phyloP scores from a whole-genome alignment of 2,329 filamentous ascomycete species.

The Tolypocladium cylindrosporum region DNA sequence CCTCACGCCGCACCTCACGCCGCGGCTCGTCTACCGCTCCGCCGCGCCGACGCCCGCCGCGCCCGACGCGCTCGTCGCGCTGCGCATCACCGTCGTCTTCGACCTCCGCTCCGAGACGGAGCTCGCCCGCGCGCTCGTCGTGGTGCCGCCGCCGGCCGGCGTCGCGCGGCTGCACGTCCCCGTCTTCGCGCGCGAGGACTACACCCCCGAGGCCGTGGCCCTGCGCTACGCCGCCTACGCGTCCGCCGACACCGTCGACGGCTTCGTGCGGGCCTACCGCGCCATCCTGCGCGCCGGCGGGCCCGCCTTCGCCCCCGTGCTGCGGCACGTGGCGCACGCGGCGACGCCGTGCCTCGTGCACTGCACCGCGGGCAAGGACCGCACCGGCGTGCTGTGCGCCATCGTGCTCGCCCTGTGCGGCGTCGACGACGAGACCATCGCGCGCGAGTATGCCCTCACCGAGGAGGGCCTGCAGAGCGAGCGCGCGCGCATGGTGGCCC shows the following conservation, averaged over 20 bases:
- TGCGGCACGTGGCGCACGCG: constrained; percentile 39
- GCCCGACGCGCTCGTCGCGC: constrained; percentile 34
- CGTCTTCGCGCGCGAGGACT: constrained; percentile 53
- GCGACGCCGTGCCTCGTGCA: constrained; percentile 51
- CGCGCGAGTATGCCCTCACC: constrained; percentile 59
- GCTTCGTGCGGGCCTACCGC: constrained; percentile 54
- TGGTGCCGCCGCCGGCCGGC: constrained; percentile 1
- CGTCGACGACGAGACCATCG: constrained; percentile 48
- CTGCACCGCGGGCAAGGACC: constrained; percentile 69
- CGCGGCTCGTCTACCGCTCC: constrained; percentile 54
- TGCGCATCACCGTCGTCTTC: constrained; percentile 56
- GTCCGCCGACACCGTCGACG: constrained; percentile 34
- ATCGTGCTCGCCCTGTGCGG: constrained; percentile 55
- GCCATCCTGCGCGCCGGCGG: constrained; percentile 48
- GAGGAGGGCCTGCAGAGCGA: constrained; percentile 48
- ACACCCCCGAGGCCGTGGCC: constrained; percentile 52
- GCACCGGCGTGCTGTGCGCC: constrained; percentile 62
- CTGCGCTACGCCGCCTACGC: constrained; percentile 51
- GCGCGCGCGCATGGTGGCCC: constrained; percentile 38
- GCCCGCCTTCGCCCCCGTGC: constrained; percentile 37
- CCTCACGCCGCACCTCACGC: constrained; percentile 5
- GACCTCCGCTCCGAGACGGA: constrained; percentile 58
- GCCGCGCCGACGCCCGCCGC: constrained; percentile 52
- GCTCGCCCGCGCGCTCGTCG: constrained; percentile 30
- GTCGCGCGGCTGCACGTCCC: constrained; percentile 46